Evolutionary conservation across 306 rosid genomes (phyloP), one percentile per base, ranked within the genome.

Genomic region (Sphenostylis stenocarpa): DNA sequence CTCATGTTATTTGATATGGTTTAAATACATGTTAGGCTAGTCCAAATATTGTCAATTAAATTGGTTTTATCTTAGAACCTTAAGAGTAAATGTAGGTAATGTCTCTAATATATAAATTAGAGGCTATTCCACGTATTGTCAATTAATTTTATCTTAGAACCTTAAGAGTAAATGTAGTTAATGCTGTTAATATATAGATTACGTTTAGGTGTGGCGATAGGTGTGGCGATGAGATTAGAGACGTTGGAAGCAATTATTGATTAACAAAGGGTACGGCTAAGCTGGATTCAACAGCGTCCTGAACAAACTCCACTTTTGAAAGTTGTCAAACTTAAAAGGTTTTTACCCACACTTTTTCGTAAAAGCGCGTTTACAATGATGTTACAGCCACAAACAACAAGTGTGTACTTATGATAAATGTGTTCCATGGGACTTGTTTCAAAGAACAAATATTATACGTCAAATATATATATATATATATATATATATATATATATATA

Each of bases 311-410:
- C 57, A 63, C 67, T 51, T 72, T 64, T 5, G 20, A 76, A 64
- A 72, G 41, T 67, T 73, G 47, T 55, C 45, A 67, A 73, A 67
- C 69, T 77, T 74, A 16, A 56, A 80, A 15, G 34, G 11, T 67
- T 69, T n/a, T 79, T 28, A 47, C 17, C 43, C 9, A 15, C 29
- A n/a, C 72, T 55, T 75, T 26, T 58, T 47, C 17, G 14, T 2
- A 17, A 80, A 48, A 49, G 70, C 33, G 52, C 2, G 12, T 51
- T 65, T 47, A 47, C 39, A 47, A 16, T 61, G 79, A 76, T 47
- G 83, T 77, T 76, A 72, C 77, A 49, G 26, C 67, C 75, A 65
- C 84, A 70, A 56, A 56, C 55, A 24, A 3, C 13, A 34, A 57
- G 26, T 4, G 6, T 34, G 14, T 70, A 17, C 49, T 69, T 43